Evolutionary conservation across 1,284 basidiomycete genomes (phyloP).

Genomic region (Rhodotorula sp.): DNA sequence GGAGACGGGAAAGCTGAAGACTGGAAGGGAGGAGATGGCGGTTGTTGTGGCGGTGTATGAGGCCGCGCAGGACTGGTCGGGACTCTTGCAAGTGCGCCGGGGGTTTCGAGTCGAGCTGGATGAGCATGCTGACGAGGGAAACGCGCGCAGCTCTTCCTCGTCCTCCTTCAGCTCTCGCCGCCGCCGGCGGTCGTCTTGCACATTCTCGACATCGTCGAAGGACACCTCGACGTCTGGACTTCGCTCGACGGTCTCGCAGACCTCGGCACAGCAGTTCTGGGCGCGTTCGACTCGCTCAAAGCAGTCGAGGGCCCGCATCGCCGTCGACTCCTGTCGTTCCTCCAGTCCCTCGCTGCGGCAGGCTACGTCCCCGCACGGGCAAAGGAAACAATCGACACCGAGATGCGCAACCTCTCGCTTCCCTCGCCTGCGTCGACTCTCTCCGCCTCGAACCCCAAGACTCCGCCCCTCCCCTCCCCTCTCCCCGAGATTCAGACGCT

Average conservation of each 20-base stretch:
- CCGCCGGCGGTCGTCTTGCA: constrained; percentile 4
- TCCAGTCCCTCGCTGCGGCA: constrained; percentile 9
- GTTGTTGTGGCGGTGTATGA: constrained; percentile 9
- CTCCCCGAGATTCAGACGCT: constrained; percentile 32
- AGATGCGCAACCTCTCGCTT: neutral
- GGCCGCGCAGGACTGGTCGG: constrained; percentile 13
- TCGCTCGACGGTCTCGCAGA: constrained; percentile 19
- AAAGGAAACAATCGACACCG: neutral
- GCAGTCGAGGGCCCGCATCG: neutral
- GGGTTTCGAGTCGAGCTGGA: no score
- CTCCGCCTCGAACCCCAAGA: neutral
- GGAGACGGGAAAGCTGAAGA: neutral
- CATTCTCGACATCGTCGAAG: constrained; percentile 24
- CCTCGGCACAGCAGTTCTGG: constrained; percentile 13
- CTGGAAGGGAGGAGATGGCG: constrained; percentile 4
- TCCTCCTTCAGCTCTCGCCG: constrained; percentile 9
- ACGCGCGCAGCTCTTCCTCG: constrained; percentile 14
- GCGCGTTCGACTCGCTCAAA: constrained; percentile 5
- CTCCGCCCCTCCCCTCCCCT: constrained; percentile 10
- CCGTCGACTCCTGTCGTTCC: constrained; percentile 10
- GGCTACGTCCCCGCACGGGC: constrained; percentile 3
- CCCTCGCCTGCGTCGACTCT: neutral
- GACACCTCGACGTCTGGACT: constrained; percentile 21
- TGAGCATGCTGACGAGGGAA: neutral
- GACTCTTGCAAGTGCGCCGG: constrained; percentile 22